Evolutionary conservation across 2,329 filamentous ascomycete genomes (phyloP).

Genomic region (Fusarium clavum): DNA sequence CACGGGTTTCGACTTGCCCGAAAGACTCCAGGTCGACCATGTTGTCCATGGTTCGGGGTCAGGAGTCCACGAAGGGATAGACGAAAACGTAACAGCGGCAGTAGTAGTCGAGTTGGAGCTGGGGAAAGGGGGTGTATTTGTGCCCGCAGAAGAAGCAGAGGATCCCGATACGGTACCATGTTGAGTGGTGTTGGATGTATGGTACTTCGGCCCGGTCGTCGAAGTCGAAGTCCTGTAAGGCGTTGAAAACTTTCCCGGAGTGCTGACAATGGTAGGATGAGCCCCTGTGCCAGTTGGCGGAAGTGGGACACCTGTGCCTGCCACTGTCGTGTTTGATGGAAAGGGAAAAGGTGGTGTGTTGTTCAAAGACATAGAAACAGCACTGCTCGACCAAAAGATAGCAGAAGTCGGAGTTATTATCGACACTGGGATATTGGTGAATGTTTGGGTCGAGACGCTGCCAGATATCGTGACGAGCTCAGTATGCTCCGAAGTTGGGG

Average conservation of each 20-base stretch:
- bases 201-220: constrained; percentile 5
- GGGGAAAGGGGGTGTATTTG: constrained; percentile 18
- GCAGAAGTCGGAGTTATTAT: constrained; percentile 16
- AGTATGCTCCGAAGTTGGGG: constrained; percentile 16
- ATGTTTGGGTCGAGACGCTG: neutral
- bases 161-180: neutral
- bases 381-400: constrained; percentile 12
- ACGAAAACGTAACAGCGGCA: constrained; percentile 7
- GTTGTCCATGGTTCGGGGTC: constrained; percentile 23
- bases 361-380: neutral
- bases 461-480: constrained; percentile 12
- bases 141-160: constrained; percentile 14
- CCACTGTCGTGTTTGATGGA: constrained; percentile 33
- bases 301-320: constrained; percentile 14
- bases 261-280: constrained; percentile 2
- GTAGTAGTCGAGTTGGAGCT: constrained; percentile 33
- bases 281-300: constrained; percentile 12
- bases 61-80: constrained; percentile 16
- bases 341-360: constrained; percentile 28
- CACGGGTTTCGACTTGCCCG: constrained; percentile 4
- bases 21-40: constrained; percentile 29
- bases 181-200: constrained; percentile 22
- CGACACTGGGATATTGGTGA: constrained; percentile 1
- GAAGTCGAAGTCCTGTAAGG: neutral
- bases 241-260: constrained; percentile 1